A percentile compares a stretch with the other conserved stretches of the same genome.
These are phyloP conservation scores for Batrachochytrium dendrobatidis DNA, from an alignment of 371 early-diverging fungal genomes.

Conservation along the genomic window DNA sequence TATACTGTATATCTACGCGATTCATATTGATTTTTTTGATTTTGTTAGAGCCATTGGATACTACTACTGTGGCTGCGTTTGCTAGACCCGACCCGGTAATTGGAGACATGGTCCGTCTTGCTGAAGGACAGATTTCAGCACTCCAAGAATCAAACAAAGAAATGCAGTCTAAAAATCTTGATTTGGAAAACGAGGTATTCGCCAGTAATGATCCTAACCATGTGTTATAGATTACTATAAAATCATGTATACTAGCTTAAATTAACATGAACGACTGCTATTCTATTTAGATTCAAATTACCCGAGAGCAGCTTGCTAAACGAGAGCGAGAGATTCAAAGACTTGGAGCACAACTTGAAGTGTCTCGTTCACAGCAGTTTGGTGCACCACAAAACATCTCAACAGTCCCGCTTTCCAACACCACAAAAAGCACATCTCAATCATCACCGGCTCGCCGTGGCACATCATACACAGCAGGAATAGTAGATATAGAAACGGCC, in stretches of 20 bases:
- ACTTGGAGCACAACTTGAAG: slow-evolving; percentile 36
- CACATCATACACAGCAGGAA: slow-evolving; percentile 9
- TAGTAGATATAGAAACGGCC: slow-evolving; percentile 7
- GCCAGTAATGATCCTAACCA: not conserved
- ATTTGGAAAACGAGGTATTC: slow-evolving; percentile 37
- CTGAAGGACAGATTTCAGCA: slow-evolving; percentile 24
- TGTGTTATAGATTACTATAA: too few species aligned
- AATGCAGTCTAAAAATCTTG: slow-evolving; percentile 23
- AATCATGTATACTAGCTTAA: too few species aligned
- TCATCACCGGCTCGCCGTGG: slow-evolving; percentile 6
- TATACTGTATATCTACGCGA: not conserved
- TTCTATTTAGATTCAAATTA: slow-evolving; percentile 25
- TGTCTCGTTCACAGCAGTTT: slow-evolving; percentile 33
- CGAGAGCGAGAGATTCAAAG: slow-evolving; percentile 42
- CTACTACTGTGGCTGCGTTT: slow-evolving; percentile 14
- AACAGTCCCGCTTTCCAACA: slow-evolving; percentile 7
- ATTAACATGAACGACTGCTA: too few species aligned
- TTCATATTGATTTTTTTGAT: not conserved
- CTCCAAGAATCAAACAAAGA: slow-evolving; percentile 19
- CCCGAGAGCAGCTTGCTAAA: slow-evolving; percentile 26
- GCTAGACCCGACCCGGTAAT: slow-evolving; percentile 29
- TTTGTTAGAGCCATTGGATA: slow-evolving; percentile 27
- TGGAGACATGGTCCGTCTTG: slow-evolving; percentile 26
- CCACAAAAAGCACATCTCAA: not conserved
- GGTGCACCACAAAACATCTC: slow-evolving; percentile 13